Base-by-base conservation (phyloP, 495 filamentous ascomycete genomes). In the Aspergillus nanangensis region DNA sequence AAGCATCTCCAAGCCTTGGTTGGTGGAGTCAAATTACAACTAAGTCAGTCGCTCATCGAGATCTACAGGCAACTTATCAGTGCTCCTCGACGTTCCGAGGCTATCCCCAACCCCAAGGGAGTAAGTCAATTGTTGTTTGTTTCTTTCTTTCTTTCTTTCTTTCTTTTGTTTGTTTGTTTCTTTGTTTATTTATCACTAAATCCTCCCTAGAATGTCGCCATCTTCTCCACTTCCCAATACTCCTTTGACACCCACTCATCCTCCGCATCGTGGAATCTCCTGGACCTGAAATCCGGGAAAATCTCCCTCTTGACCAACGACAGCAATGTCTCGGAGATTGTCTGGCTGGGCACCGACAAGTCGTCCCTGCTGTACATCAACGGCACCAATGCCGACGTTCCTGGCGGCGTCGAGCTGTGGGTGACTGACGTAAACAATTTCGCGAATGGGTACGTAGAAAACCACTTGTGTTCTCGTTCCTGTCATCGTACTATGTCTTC, bases 351-450 rank as follows among this genome's bases (percentile, higher is more conserved):
- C 15, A 55, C 64, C 2, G 67, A 51, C 38, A 57, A 69, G 37
- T 70, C 68, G 2, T 61, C 63, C 13, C 47, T 76, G 23, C 46
- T 76, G 25, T 76, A 76, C 50, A 61, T 75, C 61, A 75, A 74
- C 47, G 55, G 56, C 44, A 72, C 70, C 13, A 75, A 74, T 37
- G 60, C 62, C 4, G 52, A 69, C 0, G 61, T 67, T 11, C 63
- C 67, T 1, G 68, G 70, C 18, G 70, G 69, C 20, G 57, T 66
- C 8, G 63, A 70, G 33, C 49, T 77, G 23, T 77, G 66, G 65
- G 57, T 67, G 10, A 60, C 69, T 1, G 59, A 67, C 38, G 52
- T 57, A 8, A 39, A 41, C 3, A 33, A 59, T 32, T 66, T 71
- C 29, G 19, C 31, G 2, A 53, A 57, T 4, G 64, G 57, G 60